Percentiles rank a stretch among this genome's conserved stretches.
Evolutionary conservation across 2,329 filamentous ascomycete species (phyloP).

Genomic region (Fusarium sp.): DNA sequence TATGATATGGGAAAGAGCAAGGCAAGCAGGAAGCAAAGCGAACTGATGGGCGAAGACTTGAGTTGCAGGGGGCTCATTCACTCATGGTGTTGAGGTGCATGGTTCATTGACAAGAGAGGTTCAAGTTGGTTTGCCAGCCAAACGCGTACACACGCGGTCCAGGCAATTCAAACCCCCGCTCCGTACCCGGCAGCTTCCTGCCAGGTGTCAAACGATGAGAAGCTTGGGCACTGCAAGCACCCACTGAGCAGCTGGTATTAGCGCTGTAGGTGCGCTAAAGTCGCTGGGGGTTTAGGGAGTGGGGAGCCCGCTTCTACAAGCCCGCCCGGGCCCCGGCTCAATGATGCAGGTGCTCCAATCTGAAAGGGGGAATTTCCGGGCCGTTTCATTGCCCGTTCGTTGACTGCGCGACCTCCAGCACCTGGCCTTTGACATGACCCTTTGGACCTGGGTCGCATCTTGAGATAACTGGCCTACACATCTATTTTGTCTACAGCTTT

Average conservation of each 20-base stretch:
- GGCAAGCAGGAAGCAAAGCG: not conserved
- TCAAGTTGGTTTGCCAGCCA: not conserved
- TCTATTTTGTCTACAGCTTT: not conserved
- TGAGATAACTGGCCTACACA: not conserved
- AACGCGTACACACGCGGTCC: slow-evolving; percentile 35
- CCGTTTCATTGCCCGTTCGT: slow-evolving; percentile 2
- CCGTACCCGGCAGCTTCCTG: not conserved
- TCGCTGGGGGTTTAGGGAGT: slow-evolving; percentile 8
- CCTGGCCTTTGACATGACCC: slow-evolving; percentile 2
- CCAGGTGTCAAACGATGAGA: not conserved
- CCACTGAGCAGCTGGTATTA: not conserved
- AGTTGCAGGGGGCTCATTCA: slow-evolving; percentile 12
- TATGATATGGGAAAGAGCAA: not conserved
- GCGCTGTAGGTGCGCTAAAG: slow-evolving; percentile 13
- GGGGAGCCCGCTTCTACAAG: not conserved
- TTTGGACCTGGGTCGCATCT: not conserved
- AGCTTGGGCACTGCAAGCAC: slow-evolving; percentile 9
- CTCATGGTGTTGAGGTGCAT: slow-evolving; percentile 1
- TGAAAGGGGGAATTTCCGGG: slow-evolving; percentile 17
- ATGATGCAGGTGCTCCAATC: not conserved
- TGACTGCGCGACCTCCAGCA: slow-evolving; percentile 11
- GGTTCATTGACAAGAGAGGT: not conserved
- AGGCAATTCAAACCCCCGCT: slow-evolving; percentile 16
- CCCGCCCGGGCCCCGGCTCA: not conserved
- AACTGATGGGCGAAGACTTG: not conserved